Percentiles rank a stretch among this genome's conserved stretches.
These are phyloP conservation scores for Suhomyces bribrorum DNA, from an alignment of 1,139 yeast species.

Conservation along the genomic window DNA sequence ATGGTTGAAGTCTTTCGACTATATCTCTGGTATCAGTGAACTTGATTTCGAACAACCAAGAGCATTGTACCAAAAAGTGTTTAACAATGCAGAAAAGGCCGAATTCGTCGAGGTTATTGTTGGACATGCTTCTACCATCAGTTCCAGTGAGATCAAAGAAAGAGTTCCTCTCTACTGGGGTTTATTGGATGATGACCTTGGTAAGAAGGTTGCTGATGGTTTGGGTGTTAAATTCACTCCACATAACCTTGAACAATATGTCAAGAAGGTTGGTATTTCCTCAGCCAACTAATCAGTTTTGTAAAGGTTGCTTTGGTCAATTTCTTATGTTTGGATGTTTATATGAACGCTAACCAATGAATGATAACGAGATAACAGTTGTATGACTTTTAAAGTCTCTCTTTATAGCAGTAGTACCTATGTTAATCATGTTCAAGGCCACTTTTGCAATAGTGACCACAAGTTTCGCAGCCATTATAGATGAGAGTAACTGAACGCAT, in stretches of 20 bases:
- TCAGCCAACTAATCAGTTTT: constrained; percentile 16
- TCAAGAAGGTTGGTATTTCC: constrained; percentile 20
- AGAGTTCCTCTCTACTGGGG: constrained; percentile 44
- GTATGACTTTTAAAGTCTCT: too few relatives aligned
- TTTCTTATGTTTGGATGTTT: too few relatives aligned
- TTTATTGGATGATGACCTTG: constrained; percentile 33
- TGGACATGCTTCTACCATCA: constrained; percentile 38
- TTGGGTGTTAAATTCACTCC: constrained; percentile 33
- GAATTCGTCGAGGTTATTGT: constrained; percentile 37
- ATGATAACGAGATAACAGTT: too few relatives aligned
- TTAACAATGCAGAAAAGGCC: constrained; percentile 28
- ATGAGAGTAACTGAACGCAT: too few relatives aligned
- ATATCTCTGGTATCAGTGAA: constrained; percentile 41
- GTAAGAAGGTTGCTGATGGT: constrained; percentile 34
- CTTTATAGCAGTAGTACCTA: too few relatives aligned
- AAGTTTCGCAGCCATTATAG: not conserved
- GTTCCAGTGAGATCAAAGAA: constrained; percentile 29
- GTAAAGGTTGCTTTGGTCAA: too few relatives aligned
- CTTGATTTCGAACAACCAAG: constrained; percentile 49
- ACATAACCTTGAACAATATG: constrained; percentile 28
- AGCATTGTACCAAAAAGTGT: constrained; percentile 40
- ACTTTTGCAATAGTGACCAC: too few relatives aligned
- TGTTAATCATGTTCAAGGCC: not conserved
- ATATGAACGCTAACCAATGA: not conserved
- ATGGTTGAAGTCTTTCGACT: constrained; percentile 39